Conservation (phyloP, 805 yeast genomes). For the Yamadazyma nakazawae region DNA sequence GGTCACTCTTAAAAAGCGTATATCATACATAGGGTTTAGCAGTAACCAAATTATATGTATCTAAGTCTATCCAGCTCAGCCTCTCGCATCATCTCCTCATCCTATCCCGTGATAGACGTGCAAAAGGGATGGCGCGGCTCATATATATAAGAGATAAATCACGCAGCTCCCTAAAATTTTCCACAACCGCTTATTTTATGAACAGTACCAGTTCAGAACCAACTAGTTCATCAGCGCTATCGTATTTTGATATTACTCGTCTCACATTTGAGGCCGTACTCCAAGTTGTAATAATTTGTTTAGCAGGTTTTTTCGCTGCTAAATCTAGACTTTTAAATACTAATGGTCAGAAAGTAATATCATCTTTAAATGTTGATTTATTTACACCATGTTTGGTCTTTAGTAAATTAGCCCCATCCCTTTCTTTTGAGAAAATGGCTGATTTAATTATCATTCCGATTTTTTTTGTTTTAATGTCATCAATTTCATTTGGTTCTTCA, state of each 20-base stretch:
- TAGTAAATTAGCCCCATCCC: constrained; percentile 64
- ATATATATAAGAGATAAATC: not conserved
- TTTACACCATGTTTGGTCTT: constrained; percentile 96
- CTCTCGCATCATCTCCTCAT: not conserved
- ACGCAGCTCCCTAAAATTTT: not conserved
- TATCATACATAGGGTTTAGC: too few relatives aligned
- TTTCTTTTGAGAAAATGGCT: constrained; percentile 70
- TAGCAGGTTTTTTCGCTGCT: constrained; percentile 86
- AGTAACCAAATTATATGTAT: not conserved
- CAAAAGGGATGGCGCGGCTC: not conserved
- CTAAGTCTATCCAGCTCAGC: not conserved
- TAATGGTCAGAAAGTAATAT: constrained; percentile 71
- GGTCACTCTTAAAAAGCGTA: too few relatives aligned
- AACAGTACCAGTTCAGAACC: not conserved
- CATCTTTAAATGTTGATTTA: constrained; percentile 79
- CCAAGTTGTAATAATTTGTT: constrained; percentile 82
- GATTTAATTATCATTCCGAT: constrained; percentile 85
- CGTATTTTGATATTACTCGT: constrained; percentile 47
- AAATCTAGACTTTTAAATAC: constrained; percentile 64
- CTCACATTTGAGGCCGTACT: constrained; percentile 88
- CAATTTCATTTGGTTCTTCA: constrained; percentile 67
- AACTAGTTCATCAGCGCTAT: constrained; percentile 20
- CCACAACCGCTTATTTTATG: constrained; percentile 3
- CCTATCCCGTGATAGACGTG: not conserved
- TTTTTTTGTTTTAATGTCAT: constrained; percentile 78